These are phyloP conservation scores for Sonneratia caseolaris DNA, from an alignment of 345 rosid genomes.

Conservation along the genomic window DNA sequence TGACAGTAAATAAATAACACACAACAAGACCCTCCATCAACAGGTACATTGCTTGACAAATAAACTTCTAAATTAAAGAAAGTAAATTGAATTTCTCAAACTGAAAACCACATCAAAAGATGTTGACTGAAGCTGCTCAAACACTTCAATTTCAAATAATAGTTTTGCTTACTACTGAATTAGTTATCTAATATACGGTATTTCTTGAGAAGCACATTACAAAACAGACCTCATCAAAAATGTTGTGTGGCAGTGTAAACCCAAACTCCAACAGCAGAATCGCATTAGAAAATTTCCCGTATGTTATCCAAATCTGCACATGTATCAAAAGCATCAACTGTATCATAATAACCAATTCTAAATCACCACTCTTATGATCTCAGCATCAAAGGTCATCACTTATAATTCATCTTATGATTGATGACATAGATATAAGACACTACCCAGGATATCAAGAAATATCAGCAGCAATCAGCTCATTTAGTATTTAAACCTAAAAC, in stretches of 20 bases:
- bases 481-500: background rate
- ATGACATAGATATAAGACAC: background rate
- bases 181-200: background rate
- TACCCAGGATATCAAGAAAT: background rate
- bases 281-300: constrained; percentile 73
- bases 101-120: background rate
- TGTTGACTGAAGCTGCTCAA: background rate
- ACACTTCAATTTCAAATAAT: background rate
- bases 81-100: background rate
- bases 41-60: background rate
- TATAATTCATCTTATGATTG: background rate
- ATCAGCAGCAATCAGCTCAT: background rate
- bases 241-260: constrained; percentile 61
- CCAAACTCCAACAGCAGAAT: constrained; percentile 71
- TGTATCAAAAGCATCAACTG: constrained; percentile 6
- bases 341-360: background rate
- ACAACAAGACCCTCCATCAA: background rate
- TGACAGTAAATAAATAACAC: background rate
- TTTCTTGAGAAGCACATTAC: constrained; percentile 1
- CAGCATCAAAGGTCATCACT: background rate
- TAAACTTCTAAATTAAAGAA: background rate
- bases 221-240: constrained; percentile 57
- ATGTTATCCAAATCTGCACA: constrained; percentile 51
- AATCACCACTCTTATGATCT: background rate
- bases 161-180: background rate